Base-by-base conservation (phyloP, 176 grass and related monocot species). In the Zea mays region DNA sequence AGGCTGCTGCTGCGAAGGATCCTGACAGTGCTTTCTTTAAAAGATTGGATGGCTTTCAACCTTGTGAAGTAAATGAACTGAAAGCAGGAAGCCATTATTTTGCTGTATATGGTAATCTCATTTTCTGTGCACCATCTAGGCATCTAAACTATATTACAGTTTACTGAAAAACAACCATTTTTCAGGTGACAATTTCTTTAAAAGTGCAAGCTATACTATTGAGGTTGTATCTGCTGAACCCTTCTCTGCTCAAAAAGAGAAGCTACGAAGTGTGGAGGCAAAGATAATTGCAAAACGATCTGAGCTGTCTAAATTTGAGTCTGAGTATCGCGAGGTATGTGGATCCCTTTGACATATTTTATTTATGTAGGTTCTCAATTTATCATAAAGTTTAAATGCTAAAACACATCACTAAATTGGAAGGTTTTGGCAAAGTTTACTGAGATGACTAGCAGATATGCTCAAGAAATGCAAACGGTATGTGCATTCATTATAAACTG, bases 121-220 rank as follows among this genome's bases (percentile, higher is more conserved):
- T 56, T 75, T 69, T 60, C 51, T 83, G 3, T 42, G 56, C 49
- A 20, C 52, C 70, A 65, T 68, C 58, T 51, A 71, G 37, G 70
- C 21, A 37, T 66, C 34, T 68, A 48, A 33, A 15, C 12, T 71
- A 38, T 27, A 49, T 20, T 70, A 46, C 13, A 73, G 36, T 81
- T 45, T 42, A 17, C 70, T 75, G 38, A 71, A 79, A 49, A 54
- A 27, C 2, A 44, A 33, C 71, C 14, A 14, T 35, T 78, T 62
- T 86, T 47, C 74, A 99, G 96, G 96, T 37, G 96, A 99, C 48
- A 99, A 96, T 86, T 99, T 99, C 88, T 99, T 99, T 73, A 99
- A 87, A 90, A 96, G 92, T 83, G 90, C 75, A 44, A 96, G 75
- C 70, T 99, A 99, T 85, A 96, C 83, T 37, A 76, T 99, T 79